These are phyloP conservation scores for Escallonia herrerae DNA, from an alignment of 129 eudicot species.

Conservation along the genomic window DNA sequence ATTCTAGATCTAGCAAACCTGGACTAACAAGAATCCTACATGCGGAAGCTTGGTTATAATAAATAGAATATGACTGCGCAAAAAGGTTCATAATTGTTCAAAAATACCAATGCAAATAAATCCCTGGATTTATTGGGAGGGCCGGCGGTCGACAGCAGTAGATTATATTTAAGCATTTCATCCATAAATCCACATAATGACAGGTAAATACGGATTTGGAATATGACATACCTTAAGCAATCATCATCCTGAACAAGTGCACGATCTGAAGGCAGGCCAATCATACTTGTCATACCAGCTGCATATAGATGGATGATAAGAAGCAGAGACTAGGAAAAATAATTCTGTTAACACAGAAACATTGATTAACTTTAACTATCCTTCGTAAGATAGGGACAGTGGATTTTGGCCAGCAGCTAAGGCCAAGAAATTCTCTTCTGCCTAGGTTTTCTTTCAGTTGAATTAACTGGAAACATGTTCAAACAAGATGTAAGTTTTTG, in stretches of 20 bases:
- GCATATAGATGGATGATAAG: conserved; percentile 1
- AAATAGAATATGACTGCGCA: not conserved
- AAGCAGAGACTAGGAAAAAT: not conserved
- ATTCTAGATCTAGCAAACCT: too few species aligned
- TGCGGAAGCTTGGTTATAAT: not conserved
- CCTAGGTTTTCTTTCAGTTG: not conserved
- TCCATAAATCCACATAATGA: not conserved
- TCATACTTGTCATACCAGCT: conserved; percentile 78
- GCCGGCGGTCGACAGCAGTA: too few species aligned
- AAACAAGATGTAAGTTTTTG: not conserved
- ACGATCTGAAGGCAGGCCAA: conserved; percentile 94
- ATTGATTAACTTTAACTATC: too few species aligned
- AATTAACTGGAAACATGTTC: not conserved
- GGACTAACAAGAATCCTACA: too few species aligned
- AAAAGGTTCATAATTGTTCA: not conserved
- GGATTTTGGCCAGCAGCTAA: too few species aligned
- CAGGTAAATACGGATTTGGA: not conserved
- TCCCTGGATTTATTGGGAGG: too few species aligned
- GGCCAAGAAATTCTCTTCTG: not conserved
- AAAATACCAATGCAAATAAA: not conserved
- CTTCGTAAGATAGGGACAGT: too few species aligned
- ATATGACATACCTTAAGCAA: conserved; percentile 58
- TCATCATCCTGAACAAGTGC: conserved; percentile 83
- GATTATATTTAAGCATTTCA: not conserved
- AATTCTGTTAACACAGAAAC: not conserved